Conservation (phyloP, 176 grass and related monocot species). For the Thinopyrum elongatum region DNA sequence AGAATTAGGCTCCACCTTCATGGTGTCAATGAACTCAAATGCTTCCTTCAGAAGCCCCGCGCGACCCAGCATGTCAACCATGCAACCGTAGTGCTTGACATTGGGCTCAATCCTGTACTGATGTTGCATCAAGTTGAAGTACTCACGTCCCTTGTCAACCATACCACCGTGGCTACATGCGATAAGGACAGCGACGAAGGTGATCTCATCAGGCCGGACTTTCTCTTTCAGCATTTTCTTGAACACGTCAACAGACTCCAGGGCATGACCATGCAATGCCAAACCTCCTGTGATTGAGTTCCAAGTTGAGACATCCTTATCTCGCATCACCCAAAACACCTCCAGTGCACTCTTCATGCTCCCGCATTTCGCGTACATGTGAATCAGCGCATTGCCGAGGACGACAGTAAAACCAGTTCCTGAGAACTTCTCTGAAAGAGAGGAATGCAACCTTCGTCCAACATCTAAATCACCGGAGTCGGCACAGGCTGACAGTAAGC, state of each 20-base stretch:
- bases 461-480: constrained; percentile 55
- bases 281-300: constrained; percentile 80
- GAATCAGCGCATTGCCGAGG: constrained; percentile 68
- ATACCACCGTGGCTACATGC: constrained; percentile 74
- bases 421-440: constrained; percentile 39
- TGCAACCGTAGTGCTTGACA: constrained; percentile 79
- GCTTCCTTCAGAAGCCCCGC: constrained; percentile 79
- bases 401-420: constrained; percentile 41
- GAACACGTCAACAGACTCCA: constrained; percentile 51
- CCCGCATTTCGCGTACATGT: constrained; percentile 89
- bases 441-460: constrained; percentile 56
- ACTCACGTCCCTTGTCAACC: constrained; percentile 58
- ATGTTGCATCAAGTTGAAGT: constrained; percentile 74
- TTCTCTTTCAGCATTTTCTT: constrained; percentile 63
- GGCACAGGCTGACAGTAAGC: constrained; percentile 60
- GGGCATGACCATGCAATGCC: constrained; percentile 61
- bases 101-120: constrained; percentile 63
- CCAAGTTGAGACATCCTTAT: constrained; percentile 82
- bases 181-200: constrained; percentile 77
- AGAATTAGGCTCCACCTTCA: constrained; percentile 79
- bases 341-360: constrained; percentile 56
- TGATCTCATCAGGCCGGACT: constrained; percentile 69
- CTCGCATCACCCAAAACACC: constrained; percentile 51
- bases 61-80: constrained; percentile 89
- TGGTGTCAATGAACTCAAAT: constrained; percentile 63